These are phyloP conservation scores for Pestalotiopsis sp. DNA, from an alignment of 2,329 filamentous ascomycete species.

Conservation along the genomic window DNA sequence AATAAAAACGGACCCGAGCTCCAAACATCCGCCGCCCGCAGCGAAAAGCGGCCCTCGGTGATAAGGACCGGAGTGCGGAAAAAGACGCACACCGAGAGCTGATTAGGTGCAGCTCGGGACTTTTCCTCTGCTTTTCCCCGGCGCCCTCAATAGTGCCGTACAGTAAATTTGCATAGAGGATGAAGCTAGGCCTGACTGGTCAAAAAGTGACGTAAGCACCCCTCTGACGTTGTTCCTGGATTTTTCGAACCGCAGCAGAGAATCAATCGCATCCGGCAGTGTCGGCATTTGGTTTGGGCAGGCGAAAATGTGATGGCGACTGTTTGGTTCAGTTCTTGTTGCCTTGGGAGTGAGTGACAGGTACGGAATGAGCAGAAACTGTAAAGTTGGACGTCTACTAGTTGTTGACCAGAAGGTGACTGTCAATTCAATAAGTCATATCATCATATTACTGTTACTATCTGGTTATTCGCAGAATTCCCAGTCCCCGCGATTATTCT, in stretches of 20 bases:
- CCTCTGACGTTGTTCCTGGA: conserved; percentile 13
- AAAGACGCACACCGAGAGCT: not conserved
- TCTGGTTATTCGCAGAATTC: not conserved
- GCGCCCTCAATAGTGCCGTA: not conserved
- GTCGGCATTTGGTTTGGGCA: conserved; percentile 6
- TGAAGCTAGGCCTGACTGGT: not conserved
- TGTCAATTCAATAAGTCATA: not conserved
- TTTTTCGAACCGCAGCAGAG: not conserved
- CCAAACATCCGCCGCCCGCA: not conserved
- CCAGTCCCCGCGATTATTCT: not conserved
- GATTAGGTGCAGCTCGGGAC: not conserved
- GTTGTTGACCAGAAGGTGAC: not conserved
- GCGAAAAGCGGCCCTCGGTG: not conserved
- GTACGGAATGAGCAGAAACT: not conserved
- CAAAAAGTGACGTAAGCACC: conserved; percentile 12
- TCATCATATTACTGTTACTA: not conserved
- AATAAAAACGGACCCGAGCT: conserved; percentile 13
- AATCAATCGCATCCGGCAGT: conserved; percentile 10
- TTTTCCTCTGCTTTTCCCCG: not conserved
- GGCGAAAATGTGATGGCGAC: not conserved
- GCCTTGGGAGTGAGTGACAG: not conserved
- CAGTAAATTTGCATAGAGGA: not conserved
- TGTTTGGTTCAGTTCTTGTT: not conserved
- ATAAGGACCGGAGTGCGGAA: not conserved
- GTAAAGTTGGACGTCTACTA: not conserved